Base-by-base conservation (phyloP, 495 filamentous ascomycete genomes). In the Aspergillus taichungensis region DNA sequence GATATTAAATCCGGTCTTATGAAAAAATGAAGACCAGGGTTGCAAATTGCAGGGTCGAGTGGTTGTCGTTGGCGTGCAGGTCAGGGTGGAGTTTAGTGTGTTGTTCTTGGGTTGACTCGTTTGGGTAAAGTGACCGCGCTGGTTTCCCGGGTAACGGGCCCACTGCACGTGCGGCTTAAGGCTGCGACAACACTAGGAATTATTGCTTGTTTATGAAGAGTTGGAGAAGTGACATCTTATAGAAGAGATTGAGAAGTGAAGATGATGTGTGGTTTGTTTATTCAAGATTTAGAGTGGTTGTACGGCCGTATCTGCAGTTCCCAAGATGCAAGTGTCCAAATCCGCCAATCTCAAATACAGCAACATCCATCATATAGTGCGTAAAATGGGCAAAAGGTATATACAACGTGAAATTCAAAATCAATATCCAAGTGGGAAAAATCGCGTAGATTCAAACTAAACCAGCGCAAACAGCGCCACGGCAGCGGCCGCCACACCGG, bases 391-490 rank as follows among this genome's bases (percentile, higher is more conserved):
- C 32, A 34, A 34, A 34, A 34, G 9, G 32, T 28, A 32, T 28
- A 24, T 9, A 30, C 31, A 27, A 41, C 14, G 10, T n/a, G n/a
- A 9, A 24, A 24, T 1, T 24, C 18, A 24, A 24, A 24, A 24
- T 24, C 18, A 24, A 24, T 24, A 24, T 34, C 32, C 32, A 10
- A n/a, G n/a, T n/a, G n/a, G n/a, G n/a, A n/a, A n/a, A n/a, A n/a
- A n/a, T n/a, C n/a, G n/a, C n/a, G n/a, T n/a, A n/a, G n/a, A n/a
- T n/a, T n/a, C n/a, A n/a, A n/a, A n/a, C n/a, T n/a, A 64, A 7
- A 52, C 45, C 43, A 66, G 31, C 9, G 42, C 43, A 27, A 60
- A 48, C n/a, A 62, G 31, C 2, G 61, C 58, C n/a, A 61, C 37
- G 30, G 48, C 40, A 9, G 55, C 51, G 10, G 59, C 52, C 8